Conservation (phyloP, 2,329 filamentous ascomycete genomes). For the Talaromyces sp. region DNA sequence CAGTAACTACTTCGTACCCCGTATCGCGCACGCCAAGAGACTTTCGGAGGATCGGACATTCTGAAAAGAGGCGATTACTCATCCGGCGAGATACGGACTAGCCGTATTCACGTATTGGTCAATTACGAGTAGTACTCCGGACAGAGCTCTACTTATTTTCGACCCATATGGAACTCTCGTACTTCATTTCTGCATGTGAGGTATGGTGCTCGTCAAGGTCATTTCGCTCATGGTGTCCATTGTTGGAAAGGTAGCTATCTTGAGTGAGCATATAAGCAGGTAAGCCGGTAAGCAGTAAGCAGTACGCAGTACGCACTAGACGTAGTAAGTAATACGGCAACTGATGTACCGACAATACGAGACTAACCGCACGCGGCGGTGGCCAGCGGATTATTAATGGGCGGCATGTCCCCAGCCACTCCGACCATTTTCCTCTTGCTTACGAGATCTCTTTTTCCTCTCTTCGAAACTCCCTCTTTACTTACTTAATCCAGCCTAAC, state of each 20-base stretch:
- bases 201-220: no score
- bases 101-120: not conserved
- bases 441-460: constrained; percentile 32
- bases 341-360: not conserved
- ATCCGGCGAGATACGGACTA: not conserved
- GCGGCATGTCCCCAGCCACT: constrained; percentile 15
- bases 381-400: constrained; percentile 14
- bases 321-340: not conserved
- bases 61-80: not conserved
- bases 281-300: not conserved
- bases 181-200: no score
- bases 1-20: not conserved
- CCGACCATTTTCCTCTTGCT: constrained; percentile 25
- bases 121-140: not conserved
- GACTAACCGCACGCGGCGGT: constrained; percentile 4
- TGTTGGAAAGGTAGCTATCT: no score
- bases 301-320: no score
- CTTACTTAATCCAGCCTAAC: constrained; percentile 20
- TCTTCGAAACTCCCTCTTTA: not conserved
- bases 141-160: not conserved
- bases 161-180: no score
- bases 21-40: not conserved
- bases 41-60: not conserved
- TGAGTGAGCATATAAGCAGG: no score
- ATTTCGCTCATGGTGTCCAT: no score